phyloP scores from a whole-genome alignment of 768 basidiomycete genomes.

The Albatrellus ellisii region DNA sequence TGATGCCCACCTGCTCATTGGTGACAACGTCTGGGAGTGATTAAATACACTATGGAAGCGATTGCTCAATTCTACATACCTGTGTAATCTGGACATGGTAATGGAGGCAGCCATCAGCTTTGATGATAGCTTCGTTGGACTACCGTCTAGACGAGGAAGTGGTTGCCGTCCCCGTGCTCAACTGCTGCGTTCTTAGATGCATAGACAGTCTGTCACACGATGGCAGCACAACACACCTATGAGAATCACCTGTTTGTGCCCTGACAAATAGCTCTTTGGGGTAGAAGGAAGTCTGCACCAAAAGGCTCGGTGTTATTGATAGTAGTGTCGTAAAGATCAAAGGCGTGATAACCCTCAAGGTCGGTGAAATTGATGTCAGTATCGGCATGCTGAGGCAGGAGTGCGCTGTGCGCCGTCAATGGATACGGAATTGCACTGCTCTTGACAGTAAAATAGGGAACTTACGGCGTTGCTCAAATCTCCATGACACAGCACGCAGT shows the following conservation, averaged over 20 bases:
- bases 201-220: not conserved
- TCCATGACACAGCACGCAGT: constrained; percentile 71
- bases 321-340: constrained; percentile 70
- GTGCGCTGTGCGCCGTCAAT: constrained; percentile 37
- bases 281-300: constrained; percentile 2
- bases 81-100: constrained; percentile 78
- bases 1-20: no score
- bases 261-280: constrained; percentile 66
- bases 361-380: constrained; percentile 67
- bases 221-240: not conserved
- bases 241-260: constrained; percentile 43
- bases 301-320: constrained; percentile 12
- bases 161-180: constrained; percentile 66
- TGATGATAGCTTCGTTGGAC: no score
- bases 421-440: no score
- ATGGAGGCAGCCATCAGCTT: constrained; percentile 54
- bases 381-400: constrained; percentile 65
- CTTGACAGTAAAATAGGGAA: constrained; percentile 8
- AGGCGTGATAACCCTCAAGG: constrained; percentile 77
- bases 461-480: constrained; percentile 60
- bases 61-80: no score
- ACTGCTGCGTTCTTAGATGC: constrained; percentile 74
- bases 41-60: not conserved
- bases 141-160: constrained; percentile 18
- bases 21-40: constrained; percentile 42